Evolutionary conservation across 2,329 filamentous ascomycete species (phyloP).

Genomic region (Ophiosphaerella narmari): DNA sequence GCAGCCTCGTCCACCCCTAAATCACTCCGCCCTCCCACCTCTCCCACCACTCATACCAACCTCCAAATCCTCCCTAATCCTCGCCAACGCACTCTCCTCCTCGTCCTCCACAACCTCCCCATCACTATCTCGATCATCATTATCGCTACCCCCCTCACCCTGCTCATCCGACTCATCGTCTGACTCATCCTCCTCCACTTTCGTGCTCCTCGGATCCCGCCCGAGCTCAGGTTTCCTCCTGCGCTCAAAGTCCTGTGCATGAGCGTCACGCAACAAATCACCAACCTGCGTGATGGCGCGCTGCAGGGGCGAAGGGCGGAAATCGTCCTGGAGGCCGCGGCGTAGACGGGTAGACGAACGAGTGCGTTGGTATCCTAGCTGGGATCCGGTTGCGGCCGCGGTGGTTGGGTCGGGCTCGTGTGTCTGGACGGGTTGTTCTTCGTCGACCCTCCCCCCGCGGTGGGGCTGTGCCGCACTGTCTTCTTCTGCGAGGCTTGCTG

Average conservation of each 20-base stretch:
- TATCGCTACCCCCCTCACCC: slow-evolving; percentile 33
- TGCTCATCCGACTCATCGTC: slow-evolving; percentile 31
- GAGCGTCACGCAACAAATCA: slow-evolving; percentile 78
- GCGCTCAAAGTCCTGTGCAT: slow-evolving; percentile 91
- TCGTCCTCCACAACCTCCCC: slow-evolving; percentile 12
- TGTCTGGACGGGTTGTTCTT: slow-evolving; percentile 34
- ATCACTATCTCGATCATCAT: slow-evolving; percentile 21
- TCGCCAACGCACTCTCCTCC: slow-evolving; percentile 14
- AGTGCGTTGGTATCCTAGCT: slow-evolving; percentile 13
- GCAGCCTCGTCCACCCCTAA: too few relatives aligned
- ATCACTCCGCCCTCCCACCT: too few relatives aligned
- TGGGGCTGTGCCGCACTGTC: slow-evolving; percentile 5
- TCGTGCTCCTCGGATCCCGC: slow-evolving; percentile 33
- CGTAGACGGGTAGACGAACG: slow-evolving; percentile 22
- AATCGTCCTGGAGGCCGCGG: slow-evolving; percentile 21
- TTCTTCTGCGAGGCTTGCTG: slow-evolving; percentile 20
- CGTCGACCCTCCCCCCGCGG: slow-evolving; percentile 21
- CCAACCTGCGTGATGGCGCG: slow-evolving; percentile 59
- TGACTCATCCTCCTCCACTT: slow-evolving; percentile 29
- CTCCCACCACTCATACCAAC: slow-evolving; percentile 10
- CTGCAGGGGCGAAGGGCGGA: slow-evolving; percentile 41
- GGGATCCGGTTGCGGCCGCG: not conserved
- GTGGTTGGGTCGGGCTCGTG: slow-evolving; percentile 19
- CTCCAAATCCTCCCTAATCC: slow-evolving; percentile 18
- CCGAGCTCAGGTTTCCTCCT: slow-evolving; percentile 61